Base-by-base conservation (phyloP, 2,329 filamentous ascomycete genomes). In the Cladophialophora chaetospira region DNA sequence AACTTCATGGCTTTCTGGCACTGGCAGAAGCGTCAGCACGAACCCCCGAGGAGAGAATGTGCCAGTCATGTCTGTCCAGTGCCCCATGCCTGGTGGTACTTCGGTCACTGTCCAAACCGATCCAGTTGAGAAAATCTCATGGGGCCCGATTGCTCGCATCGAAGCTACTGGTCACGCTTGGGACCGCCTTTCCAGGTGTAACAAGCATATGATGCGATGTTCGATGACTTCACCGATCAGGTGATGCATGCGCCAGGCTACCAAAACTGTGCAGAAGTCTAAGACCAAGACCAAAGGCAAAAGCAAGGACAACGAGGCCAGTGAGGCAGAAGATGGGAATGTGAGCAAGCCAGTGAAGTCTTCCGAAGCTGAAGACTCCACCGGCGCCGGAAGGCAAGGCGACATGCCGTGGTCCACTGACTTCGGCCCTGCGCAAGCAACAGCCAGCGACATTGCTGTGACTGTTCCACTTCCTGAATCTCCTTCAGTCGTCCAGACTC, bases 91-190 rank as follows among this genome's bases (percentile, higher is more conserved):
- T 26, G 55, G 55, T 31, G 55, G 55, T 15, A 57, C 40, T 21
- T 31, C 35, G 10, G 26, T 36, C 43, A 57, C 55, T n/a, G 21
- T 23, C 26, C 36, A 26, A 5, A 48, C 35, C 29, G 55, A 57
- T 43, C 55, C 55, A 5, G 55, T 57, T 21, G 29, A 57, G 28
- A 57, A 53, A n/a, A 33, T 57, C 48, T 53, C 21, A 19, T 58
- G 55, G 55, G 55, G 55, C 17, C 55, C 55, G 9, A 49, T 50
- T 35, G 45, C 50, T 3, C 46, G 49, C 23, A 40, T 58, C 10
- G 50, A 53, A 36, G 50, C 55, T 5, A 58, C 35, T 21, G 13
- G 42, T 11, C 31, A 58, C 23, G 49, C 50, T 2, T 48, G 40
- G n/a, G 38, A 45, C n/a, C n/a, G n/a, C n/a, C n/a, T n/a, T n/a